Percentiles rank a stretch among this genome's conserved stretches.
Evolutionary conservation across 2,329 filamentous ascomycete species (phyloP).

Genomic region (Aciculosporium take): DNA sequence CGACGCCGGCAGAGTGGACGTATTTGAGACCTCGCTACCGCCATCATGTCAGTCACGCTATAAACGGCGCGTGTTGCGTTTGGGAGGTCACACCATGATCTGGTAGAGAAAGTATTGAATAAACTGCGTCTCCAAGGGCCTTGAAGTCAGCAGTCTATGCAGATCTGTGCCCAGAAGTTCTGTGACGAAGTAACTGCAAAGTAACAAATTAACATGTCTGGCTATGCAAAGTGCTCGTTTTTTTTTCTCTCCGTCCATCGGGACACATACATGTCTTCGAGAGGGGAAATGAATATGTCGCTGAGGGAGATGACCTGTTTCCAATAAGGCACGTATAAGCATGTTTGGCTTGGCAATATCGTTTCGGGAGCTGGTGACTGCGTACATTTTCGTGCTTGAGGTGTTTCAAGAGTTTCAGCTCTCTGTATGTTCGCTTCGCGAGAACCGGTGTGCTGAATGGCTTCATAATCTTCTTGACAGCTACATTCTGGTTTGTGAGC

Average conservation of each 20-base stretch:
- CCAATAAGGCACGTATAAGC: constrained; percentile 5
- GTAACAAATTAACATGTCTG: constrained; percentile 8
- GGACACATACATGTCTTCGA: constrained; percentile 80
- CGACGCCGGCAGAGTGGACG: constrained; percentile 94
- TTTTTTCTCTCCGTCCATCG: neutral
- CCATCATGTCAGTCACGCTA: constrained; percentile 7
- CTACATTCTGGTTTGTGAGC: constrained; percentile 90
- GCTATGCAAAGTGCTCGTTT: constrained; percentile 3
- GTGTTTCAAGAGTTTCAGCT: constrained; percentile 94
- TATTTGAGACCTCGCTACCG: constrained; percentile 88
- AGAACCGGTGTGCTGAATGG: constrained; percentile 98
- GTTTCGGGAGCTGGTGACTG: neutral
- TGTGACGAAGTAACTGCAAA: constrained; percentile 81
- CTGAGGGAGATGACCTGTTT: constrained; percentile 85
- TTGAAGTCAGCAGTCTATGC: constrained; percentile 84
- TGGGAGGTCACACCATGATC: constrained; percentile 57
- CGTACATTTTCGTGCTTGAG: constrained; percentile 87
- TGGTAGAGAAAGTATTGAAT: constrained; percentile 99
- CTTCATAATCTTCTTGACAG: constrained; percentile 99
- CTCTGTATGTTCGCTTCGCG: constrained; percentile 93
- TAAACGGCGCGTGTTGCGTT: neutral
- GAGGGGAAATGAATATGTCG: constrained; percentile 98
- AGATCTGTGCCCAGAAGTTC: constrained; percentile 94
- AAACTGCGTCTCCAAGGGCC: constrained; percentile 97
- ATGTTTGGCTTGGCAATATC: neutral